Base-by-base conservation (phyloP, 805 yeast species). In the Lipomyces sp. region DNA sequence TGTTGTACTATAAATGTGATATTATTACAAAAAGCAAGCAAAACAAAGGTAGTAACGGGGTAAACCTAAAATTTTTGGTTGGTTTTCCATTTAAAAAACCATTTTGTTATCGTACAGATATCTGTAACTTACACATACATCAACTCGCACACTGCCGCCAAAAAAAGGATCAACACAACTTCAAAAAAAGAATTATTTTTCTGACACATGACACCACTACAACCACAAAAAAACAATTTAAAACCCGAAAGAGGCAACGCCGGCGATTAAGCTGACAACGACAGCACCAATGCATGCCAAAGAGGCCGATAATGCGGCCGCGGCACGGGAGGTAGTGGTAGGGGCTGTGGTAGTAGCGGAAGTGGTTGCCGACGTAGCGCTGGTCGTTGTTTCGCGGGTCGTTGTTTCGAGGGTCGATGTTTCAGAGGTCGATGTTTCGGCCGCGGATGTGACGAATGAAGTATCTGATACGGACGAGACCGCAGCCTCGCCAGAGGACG, bases 191-290 rank as follows among this genome's bases (percentile, higher is more conserved):
- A 24, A 24, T 24, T 24, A 24, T 24, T 24, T 1, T 24, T 24
- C 1, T 1, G 24, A 24, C 24, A 24, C 24, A 24, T 24, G 24
- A 24, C 24, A 24, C 24, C 24, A 24, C 24, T 1, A 24, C 24
- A 24, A 24, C 24, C 24, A 24, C 24, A 24, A 24, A 24, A 24
- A 24, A 24, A 24, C 24, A 24, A 32, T 34, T 55, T 32, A 55
- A 13, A 18, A 55, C 15, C 59, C 59, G 37, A 64, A 54, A 33
- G 67, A 57, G 30, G 59, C 53, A 8, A 50, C 53, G 30, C 70
- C 71, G 45, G 56, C 54, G 29, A 53, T 60, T 34, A 62, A 62
- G 59, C 59, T 35, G n/a, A 64, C 66, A 51, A 42, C 57, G 35
- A 67, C 57, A 35, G 53, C 60, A 30, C 69, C 65, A 11, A 55